phyloP scores from a whole-genome alignment of 129 eudicot species.

The Flaveria linearis region DNA sequence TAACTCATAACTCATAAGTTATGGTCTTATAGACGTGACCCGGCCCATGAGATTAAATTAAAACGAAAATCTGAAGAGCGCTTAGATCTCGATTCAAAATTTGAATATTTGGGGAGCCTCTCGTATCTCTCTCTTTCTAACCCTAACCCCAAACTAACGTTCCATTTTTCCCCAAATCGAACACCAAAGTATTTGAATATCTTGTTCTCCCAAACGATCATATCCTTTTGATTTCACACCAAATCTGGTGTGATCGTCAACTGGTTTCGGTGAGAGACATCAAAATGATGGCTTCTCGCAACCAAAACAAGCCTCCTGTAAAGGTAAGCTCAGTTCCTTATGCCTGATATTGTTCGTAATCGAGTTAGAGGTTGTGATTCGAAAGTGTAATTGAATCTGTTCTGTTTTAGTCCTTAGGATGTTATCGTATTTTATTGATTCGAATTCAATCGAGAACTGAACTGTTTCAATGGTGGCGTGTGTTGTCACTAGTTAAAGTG shows the following conservation, averaged over 20 bases:
- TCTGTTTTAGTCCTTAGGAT: background rate
- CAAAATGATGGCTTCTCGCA: slow-evolving; percentile 50
- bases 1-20: too few relatives aligned
- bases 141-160: slow-evolving; percentile 34
- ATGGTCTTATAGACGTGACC: too few relatives aligned
- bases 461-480: background rate
- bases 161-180: slow-evolving; percentile 31
- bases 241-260: slow-evolving; percentile 21
- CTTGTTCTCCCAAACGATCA: slow-evolving; percentile 3
- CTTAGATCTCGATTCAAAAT: slow-evolving; percentile 32
- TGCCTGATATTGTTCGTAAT: slow-evolving; percentile 4
- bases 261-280: background rate
- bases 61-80: slow-evolving; percentile 31
- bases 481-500: slow-evolving; percentile 1
- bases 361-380: background rate
- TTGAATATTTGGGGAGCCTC: slow-evolving; percentile 35
- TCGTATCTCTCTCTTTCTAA: slow-evolving; percentile 24
- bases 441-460: background rate
- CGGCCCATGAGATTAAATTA: slow-evolving; percentile 16
- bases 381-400: background rate
- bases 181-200: slow-evolving; percentile 5
- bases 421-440: background rate
- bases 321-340: slow-evolving; percentile 32
- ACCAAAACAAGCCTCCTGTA: slow-evolving; percentile 55
- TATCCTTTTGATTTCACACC: slow-evolving; percentile 10